These are phyloP conservation scores for Cardamine chenopodiifolia DNA, from an alignment of 345 rosid genomes.

Conservation along the genomic window DNA sequence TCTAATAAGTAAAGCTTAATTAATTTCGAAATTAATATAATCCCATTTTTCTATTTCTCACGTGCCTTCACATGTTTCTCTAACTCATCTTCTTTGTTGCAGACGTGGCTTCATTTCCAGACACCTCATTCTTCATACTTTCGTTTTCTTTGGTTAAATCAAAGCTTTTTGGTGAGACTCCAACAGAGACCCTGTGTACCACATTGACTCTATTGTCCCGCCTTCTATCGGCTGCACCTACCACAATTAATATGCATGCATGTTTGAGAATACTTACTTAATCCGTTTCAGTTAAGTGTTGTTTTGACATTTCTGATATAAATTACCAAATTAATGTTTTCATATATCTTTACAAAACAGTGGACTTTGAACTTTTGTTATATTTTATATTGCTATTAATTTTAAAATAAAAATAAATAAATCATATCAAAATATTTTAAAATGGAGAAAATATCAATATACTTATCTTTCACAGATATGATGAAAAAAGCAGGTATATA, in stretches of 20 bases:
- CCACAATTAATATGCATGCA: conserved; percentile 1
- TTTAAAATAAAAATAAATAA: too few species aligned
- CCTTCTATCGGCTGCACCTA: conserved; percentile 45
- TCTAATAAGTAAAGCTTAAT: too few species aligned
- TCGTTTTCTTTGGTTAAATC: too few species aligned
- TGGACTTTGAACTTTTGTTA: neutral
- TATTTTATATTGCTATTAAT: neutral
- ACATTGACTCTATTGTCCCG: conserved; percentile 40
- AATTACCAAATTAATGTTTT: neutral
- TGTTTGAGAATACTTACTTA: neutral
- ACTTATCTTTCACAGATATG: neutral
- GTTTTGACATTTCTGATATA: neutral
- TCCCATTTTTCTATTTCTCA: too few species aligned
- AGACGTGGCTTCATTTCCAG: too few species aligned
- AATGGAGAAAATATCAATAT: neutral
- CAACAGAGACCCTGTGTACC: conserved; percentile 64
- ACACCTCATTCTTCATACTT: too few species aligned
- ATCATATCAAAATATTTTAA: neutral
- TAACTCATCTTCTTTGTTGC: too few species aligned
- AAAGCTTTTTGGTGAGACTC: too few species aligned
- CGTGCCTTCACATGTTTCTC: too few species aligned
- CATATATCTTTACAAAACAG: neutral
- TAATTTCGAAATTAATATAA: too few species aligned
- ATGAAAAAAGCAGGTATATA: neutral
- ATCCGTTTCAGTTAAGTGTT: neutral